Evolutionary conservation across 1,139 yeast species (phyloP).

Genomic region (Arxiozyma heterogenica): DNA sequence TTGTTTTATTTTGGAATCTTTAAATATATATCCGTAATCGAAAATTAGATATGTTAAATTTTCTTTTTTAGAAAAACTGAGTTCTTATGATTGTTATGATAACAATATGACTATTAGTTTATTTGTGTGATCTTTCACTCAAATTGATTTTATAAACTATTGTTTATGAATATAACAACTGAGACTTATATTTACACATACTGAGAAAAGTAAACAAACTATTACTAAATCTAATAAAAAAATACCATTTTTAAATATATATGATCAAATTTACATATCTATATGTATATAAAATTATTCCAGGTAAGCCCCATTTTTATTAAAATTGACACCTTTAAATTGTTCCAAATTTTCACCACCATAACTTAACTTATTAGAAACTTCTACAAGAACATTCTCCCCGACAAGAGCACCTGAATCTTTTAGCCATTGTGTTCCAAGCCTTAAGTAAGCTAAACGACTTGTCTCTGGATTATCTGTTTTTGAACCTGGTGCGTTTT

Average conservation of each 20-base stretch:
- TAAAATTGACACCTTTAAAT: constrained; percentile 45
- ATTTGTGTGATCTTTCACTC: no score
- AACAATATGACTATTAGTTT: no score
- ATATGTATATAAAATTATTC: constrained; percentile 1
- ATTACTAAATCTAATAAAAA: no score
- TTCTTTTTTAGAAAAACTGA: no score
- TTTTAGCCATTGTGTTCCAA: constrained; percentile 71
- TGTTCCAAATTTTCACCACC: constrained; percentile 73
- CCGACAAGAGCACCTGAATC: constrained; percentile 57
- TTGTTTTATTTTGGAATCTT: no score
- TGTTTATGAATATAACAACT: no score
- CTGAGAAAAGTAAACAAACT: no score
- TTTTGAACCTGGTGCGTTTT: constrained; percentile 75
- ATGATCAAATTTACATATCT: neutral
- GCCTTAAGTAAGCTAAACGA: constrained; percentile 50
- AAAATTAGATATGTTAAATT: no score
- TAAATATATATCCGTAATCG: no score
- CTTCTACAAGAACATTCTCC: constrained; percentile 58
- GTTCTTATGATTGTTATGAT: no score
- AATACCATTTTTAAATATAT: neutral
- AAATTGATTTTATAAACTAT: no score
- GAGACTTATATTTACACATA: no score
- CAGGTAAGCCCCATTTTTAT: constrained; percentile 22
- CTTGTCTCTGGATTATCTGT: constrained; percentile 85
- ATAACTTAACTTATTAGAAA: constrained; percentile 65